Evolutionary conservation across 306 rosid species (phyloP), one percentile per base, ranked within the genome.

Genomic region (Vigna reflexopilosa): DNA sequence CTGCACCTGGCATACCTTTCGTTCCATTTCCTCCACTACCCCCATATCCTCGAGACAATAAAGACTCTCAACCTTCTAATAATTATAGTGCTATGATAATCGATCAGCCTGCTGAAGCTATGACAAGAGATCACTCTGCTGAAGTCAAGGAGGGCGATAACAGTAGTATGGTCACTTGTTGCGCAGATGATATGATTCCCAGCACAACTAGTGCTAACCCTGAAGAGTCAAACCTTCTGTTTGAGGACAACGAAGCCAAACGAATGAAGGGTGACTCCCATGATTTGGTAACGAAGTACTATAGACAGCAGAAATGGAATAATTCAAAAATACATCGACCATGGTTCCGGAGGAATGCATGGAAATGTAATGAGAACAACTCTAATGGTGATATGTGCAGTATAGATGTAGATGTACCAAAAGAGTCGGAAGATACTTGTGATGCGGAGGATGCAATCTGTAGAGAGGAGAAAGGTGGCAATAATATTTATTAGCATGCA

Each of bases 1-100:
- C 84, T 78, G 97, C 99, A 38, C 98, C 97, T 14, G 97, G 96
- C 77, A 79, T 93, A 89, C 97, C 99, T 78, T 96, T 93, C 83
- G 80, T 67, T 77, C 94, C 97, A 48, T 96, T 93, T 85, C 99
- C 99, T 67, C 99, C 99, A 9, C 62, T 91, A 52, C 99, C 99
- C 66, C 83, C 88, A 4, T 76, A 81, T 82, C 93, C 91, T 6
- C 85, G 87, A 73, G 87, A 54, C 72, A 74, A 82, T 82, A 80
- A 79, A 81, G 85, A 76, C 76, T 73, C 42, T 65, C 83, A 84
- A 12, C 85, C 87, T 22, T 82, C 89, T 61, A 80, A 78, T 64
- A 30, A 82, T 56, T 19, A 54, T 57, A 19, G 57, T 75, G 79
- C 72, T 42, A 70, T 74, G 76, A 11, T 69, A 54, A 80, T 79